phyloP scores from a whole-genome alignment of 371 early-diverging fungal species.

The Mortierella sp. region DNA sequence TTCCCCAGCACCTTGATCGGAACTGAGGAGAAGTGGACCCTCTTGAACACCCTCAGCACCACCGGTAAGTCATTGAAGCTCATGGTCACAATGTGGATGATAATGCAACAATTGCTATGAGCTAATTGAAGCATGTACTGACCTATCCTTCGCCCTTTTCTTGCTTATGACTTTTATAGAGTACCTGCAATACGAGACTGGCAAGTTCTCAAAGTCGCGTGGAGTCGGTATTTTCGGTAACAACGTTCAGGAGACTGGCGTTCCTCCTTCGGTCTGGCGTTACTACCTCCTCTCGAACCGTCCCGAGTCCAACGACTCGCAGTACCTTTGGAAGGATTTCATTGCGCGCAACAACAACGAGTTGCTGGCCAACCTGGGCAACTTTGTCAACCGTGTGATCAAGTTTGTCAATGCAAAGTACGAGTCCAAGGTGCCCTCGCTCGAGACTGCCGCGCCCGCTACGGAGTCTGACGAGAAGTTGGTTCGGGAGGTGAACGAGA shows the following conservation, averaged over 20 bases:
- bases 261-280: slow-evolving; percentile 97
- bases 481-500: slow-evolving; percentile 85
- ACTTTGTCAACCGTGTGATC: slow-evolving; percentile 98
- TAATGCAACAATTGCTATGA: background rate
- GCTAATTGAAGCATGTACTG: background rate
- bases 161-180: slow-evolving; percentile 67
- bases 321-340: slow-evolving; percentile 98
- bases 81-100: too few relatives aligned
- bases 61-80: slow-evolving; percentile 73
- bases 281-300: slow-evolving; percentile 98
- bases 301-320: slow-evolving; percentile 97
- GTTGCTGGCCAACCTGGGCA: slow-evolving; percentile 98
- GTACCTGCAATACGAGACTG: slow-evolving; percentile 98
- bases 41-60: slow-evolving; percentile 94
- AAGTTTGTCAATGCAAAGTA: slow-evolving; percentile 95
- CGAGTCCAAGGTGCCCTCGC: slow-evolving; percentile 80
- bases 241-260: slow-evolving; percentile 93
- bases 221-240: slow-evolving; percentile 99
- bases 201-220: slow-evolving; percentile 99
- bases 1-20: slow-evolving; percentile 97
- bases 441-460: slow-evolving; percentile 63
- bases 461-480: slow-evolving; percentile 75
- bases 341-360: slow-evolving; percentile 95
- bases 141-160: slow-evolving; percentile 1
- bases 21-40: slow-evolving; percentile 91